Percentiles rank a stretch among this genome's conserved stretches.
These are phyloP conservation scores for Periconia macrospinosa DNA, from an alignment of 2,329 filamentous ascomycete species.

Conservation along the genomic window DNA sequence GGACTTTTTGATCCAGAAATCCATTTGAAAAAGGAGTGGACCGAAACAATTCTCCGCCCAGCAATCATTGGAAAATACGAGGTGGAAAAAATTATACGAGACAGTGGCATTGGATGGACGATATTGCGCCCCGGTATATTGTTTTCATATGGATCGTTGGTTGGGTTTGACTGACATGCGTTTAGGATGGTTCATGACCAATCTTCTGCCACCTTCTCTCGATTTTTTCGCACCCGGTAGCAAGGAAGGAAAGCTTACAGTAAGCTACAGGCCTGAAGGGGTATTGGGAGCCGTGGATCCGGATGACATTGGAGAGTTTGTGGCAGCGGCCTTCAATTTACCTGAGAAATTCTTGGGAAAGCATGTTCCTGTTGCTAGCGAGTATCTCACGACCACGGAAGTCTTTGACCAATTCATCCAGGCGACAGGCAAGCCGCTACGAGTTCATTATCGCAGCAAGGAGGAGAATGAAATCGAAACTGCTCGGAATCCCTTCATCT, in stretches of 20 bases:
- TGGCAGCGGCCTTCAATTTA: slow-evolving; percentile 48
- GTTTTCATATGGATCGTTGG: background rate
- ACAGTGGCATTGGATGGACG: slow-evolving; percentile 47
- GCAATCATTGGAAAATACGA: slow-evolving; percentile 44
- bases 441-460: slow-evolving; percentile 43
- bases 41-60: slow-evolving; percentile 9
- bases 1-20: slow-evolving; percentile 14
- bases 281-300: slow-evolving; percentile 50
- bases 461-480: slow-evolving; percentile 40
- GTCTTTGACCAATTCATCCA: slow-evolving; percentile 42
- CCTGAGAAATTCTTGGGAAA: slow-evolving; percentile 46
- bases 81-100: slow-evolving; percentile 43
- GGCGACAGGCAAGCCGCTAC: slow-evolving; percentile 38
- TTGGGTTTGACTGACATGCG: background rate
- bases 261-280: slow-evolving; percentile 34
- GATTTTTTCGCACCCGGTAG: slow-evolving; percentile 45
- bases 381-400: slow-evolving; percentile 42
- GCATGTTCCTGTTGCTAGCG: slow-evolving; percentile 47
- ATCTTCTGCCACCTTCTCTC: slow-evolving; percentile 50
- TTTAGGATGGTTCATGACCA: slow-evolving; percentile 52
- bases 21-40: background rate
- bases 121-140: slow-evolving; percentile 50
- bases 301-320: slow-evolving; percentile 53
- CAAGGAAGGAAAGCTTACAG: slow-evolving; percentile 44
- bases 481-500: slow-evolving; percentile 44